phyloP scores from a whole-genome alignment of 352 stramenopile species.

The Globisporangium paroecandrum region DNA sequence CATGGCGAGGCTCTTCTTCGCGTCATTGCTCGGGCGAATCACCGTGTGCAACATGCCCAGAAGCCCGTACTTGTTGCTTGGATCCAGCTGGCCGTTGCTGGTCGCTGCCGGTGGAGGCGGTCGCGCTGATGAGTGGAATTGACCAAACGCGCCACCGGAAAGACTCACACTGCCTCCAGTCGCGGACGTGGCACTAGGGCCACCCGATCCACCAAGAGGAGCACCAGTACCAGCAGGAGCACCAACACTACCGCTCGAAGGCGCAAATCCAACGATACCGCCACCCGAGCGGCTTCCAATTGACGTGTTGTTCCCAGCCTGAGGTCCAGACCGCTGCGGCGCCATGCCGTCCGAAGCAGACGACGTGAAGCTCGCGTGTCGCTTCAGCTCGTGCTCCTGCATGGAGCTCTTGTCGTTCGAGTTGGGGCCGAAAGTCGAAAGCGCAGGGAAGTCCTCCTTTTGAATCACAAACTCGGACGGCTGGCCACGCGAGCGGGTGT shows the following conservation, averaged over 20 bases:
- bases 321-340: conserved; percentile 37
- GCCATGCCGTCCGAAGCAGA: conserved; percentile 63
- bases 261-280: conserved; percentile 2
- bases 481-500: conserved; percentile 38
- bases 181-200: conserved; percentile 14
- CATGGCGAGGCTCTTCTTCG: conserved; percentile 75
- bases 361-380: conserved; percentile 68
- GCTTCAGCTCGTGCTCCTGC: conserved; percentile 50
- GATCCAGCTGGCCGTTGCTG: conserved; percentile 50
- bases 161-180: conserved; percentile 43
- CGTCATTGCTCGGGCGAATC: conserved; percentile 61
- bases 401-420: conserved; percentile 54
- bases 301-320: conserved; percentile 41
- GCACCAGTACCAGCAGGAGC: not conserved
- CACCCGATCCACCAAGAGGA: conserved; percentile 2
- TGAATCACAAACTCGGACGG: conserved; percentile 84
- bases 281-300: conserved; percentile 47
- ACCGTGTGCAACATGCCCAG: conserved; percentile 80
- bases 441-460: conserved; percentile 82
- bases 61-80: conserved; percentile 74
- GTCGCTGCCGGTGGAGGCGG: conserved; percentile 13
- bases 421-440: conserved; percentile 57
- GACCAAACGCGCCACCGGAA: conserved; percentile 55
- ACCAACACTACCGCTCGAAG: conserved; percentile 1
- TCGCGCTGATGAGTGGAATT: conserved; percentile 37